phyloP scores from a whole-genome alignment of 1,284 basidiomycete genomes.

The Trametes hirsuta region DNA sequence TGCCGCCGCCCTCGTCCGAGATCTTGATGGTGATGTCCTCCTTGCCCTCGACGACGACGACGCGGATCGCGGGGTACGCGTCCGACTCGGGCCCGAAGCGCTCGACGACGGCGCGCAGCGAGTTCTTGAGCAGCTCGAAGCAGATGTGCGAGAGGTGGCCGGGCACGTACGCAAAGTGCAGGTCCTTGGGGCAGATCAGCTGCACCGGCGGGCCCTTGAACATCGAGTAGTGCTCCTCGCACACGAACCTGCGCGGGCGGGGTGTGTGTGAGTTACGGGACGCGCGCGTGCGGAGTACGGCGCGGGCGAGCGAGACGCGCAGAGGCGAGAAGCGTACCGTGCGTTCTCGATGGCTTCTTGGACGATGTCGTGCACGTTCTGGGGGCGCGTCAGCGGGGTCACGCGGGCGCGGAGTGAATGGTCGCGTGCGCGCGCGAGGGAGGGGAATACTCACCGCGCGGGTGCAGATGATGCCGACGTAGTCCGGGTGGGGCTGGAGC shows the following conservation, averaged over 20 bases:
- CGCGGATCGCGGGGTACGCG: conserved; percentile 92
- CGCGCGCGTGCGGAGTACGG: background rate
- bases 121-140: conserved; percentile 99
- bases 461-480: conserved; percentile 99
- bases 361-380: conserved; percentile 95
- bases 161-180: conserved; percentile 95
- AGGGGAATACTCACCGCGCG: conserved; percentile 64
- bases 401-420: background rate
- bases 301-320: background rate
- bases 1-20: conserved; percentile 94
- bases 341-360: conserved; percentile 99
- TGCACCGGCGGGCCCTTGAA: conserved; percentile 97
- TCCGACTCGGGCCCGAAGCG: conserved; percentile 87
- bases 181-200: conserved; percentile 88
- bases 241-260: conserved; percentile 66
- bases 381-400: conserved; percentile 12
- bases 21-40: conserved; percentile 99
- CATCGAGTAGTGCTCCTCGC: conserved; percentile 96
- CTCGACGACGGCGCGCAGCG: conserved; percentile 95
- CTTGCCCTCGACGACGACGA: conserved; percentile 93
- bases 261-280: background rate
- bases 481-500: conserved; percentile 85
- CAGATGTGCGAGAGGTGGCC: conserved; percentile 96
- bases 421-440: background rate
- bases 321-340: conserved; percentile 41